Conservation (phyloP, 2,329 filamentous ascomycete species). For the Stenocarpella maydis region DNA sequence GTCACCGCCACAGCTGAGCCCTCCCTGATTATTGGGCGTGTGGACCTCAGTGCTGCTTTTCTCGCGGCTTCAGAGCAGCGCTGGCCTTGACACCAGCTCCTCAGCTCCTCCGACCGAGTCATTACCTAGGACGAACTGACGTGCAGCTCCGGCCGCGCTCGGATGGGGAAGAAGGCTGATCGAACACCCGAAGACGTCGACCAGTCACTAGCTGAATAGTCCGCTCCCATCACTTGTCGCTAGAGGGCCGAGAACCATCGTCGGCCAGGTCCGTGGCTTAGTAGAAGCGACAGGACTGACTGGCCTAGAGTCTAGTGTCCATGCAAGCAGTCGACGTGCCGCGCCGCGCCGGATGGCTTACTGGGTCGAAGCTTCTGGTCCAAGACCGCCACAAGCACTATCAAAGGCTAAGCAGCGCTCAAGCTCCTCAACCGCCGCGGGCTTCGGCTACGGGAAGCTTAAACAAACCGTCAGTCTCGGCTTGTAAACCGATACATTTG, state of each 20-base stretch:
- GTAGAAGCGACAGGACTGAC: background rate
- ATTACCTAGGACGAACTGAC: background rate
- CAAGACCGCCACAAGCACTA: constrained; percentile 4
- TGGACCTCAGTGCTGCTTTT: background rate
- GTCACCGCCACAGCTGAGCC: constrained; percentile 8
- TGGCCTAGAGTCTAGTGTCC: background rate
- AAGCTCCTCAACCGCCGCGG: constrained; percentile 1
- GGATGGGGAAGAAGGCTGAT: background rate
- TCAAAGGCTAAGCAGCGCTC: constrained; percentile 3
- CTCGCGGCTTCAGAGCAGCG: background rate
- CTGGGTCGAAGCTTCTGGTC: constrained; percentile 16
- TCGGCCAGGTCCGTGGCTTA: background rate
- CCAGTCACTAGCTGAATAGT: background rate
- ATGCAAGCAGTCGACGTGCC: background rate
- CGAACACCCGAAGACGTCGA: background rate
- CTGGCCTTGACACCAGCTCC: background rate
- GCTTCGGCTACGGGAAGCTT: constrained; percentile 13
- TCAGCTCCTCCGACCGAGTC: background rate
- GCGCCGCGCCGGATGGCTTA: background rate
- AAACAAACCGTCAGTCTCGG: background rate
- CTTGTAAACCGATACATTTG: background rate
- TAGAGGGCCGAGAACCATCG: background rate
- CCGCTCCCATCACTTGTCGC: background rate
- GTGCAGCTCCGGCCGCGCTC: background rate
- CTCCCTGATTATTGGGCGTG: background rate